Evolutionary conservation across 768 basidiomycete species (phyloP).

Genomic region (Infundibulicybe gibba): DNA sequence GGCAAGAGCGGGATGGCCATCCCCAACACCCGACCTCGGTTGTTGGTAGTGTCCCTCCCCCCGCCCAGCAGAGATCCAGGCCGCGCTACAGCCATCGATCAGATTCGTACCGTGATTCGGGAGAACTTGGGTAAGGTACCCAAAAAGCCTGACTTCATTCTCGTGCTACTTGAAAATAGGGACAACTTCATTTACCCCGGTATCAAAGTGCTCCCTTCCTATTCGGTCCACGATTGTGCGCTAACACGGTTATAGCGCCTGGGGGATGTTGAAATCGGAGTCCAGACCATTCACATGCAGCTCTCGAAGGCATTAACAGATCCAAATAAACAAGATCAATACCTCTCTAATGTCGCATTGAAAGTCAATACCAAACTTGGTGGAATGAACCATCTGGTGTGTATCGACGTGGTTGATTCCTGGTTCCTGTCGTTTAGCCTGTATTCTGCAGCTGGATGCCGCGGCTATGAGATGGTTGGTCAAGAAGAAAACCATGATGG

Average conservation of each 20-base stretch:
- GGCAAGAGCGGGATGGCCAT: slow-evolving; percentile 54
- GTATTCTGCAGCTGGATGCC: slow-evolving; percentile 40
- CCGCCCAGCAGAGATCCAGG: slow-evolving; percentile 24
- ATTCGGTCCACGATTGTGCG: background rate
- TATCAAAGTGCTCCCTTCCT: slow-evolving; percentile 48
- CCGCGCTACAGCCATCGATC: slow-evolving; percentile 30
- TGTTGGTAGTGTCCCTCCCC: slow-evolving; percentile 31
- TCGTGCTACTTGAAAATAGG: slow-evolving; percentile 63
- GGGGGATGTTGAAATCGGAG: slow-evolving; percentile 68
- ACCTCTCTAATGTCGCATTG: slow-evolving; percentile 77
- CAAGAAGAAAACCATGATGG: slow-evolving; percentile 72
- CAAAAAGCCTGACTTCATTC: slow-evolving; percentile 55
- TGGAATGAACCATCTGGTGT: slow-evolving; percentile 67
- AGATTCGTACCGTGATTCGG: slow-evolving; percentile 39
- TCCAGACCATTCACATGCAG: slow-evolving; percentile 76
- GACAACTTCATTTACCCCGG: slow-evolving; percentile 82
- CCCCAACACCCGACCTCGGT: slow-evolving; percentile 27
- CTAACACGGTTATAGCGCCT: slow-evolving; percentile 38
- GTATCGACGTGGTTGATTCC: slow-evolving; percentile 4
- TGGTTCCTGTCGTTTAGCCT: background rate
- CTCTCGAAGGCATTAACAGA: slow-evolving; percentile 55
- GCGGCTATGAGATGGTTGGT: slow-evolving; percentile 61
- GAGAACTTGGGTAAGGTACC: slow-evolving; percentile 16
- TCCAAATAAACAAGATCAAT: slow-evolving; percentile 65
- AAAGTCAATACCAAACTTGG: slow-evolving; percentile 85